Conservation (phyloP, 1,284 basidiomycete species). For the Apiotrichum veenhuisii region DNA sequence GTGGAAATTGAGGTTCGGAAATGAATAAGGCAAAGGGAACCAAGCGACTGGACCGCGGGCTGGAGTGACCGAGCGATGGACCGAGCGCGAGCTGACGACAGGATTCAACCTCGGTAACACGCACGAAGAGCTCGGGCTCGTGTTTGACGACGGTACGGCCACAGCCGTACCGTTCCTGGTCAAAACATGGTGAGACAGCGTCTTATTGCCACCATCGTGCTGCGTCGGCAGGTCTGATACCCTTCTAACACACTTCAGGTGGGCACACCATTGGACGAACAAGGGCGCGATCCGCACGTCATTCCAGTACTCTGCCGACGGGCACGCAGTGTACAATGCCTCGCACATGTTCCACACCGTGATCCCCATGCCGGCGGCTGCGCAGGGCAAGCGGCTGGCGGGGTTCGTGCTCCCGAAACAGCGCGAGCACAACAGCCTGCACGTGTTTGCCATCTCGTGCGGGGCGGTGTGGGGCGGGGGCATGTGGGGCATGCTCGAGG, state of each 20-base stretch:
- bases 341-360: conserved; percentile 19
- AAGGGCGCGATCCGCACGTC: conserved; percentile 13
- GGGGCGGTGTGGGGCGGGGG: not conserved
- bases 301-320: conserved; percentile 10
- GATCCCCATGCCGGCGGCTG: conserved; percentile 1
- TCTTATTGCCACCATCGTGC: no score
- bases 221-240: not conserved
- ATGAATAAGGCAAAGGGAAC: no score
- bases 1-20: no score
- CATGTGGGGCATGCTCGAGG: not conserved
- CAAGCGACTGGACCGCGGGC: no score
- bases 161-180: conserved; percentile 9
- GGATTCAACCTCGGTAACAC: conserved; percentile 13
- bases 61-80: no score
- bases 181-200: conserved; percentile 18
- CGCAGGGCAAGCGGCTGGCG: not conserved
- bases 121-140: conserved; percentile 10
- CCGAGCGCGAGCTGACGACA: no score
- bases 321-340: conserved; percentile 8
- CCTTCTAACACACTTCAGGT: conserved; percentile 2
- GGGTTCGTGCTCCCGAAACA: conserved; percentile 5
- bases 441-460: conserved; percentile 18
- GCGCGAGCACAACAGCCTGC: conserved; percentile 11
- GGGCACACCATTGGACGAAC: conserved; percentile 20
- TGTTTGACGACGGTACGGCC: conserved; percentile 7